Evolutionary conservation across 352 stramenopile genomes (phyloP).

Genomic region (Phytophthora capsici): DNA sequence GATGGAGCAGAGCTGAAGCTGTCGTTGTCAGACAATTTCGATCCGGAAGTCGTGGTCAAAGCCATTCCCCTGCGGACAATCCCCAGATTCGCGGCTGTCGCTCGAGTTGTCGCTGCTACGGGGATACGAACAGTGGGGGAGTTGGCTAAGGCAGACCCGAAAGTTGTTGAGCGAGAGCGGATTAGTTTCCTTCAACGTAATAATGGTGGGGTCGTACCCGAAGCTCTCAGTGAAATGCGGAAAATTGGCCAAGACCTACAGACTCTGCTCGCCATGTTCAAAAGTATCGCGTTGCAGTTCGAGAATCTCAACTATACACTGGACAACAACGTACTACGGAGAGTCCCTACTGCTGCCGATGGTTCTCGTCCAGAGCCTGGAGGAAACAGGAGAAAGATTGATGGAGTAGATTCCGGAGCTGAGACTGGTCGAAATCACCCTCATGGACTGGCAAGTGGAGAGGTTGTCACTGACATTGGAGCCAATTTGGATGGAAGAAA

Average conservation of each 20-base stretch:
- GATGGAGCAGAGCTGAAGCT: conserved; percentile 74
- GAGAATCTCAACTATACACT: conserved; percentile 52
- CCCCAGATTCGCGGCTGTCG: conserved; percentile 64
- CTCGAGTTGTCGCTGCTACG: conserved; percentile 53
- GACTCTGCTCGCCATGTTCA: conserved; percentile 69
- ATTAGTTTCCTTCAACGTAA: conserved; percentile 58
- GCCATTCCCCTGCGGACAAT: conserved; percentile 77
- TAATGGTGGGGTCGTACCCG: conserved; percentile 11
- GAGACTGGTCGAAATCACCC: not conserved
- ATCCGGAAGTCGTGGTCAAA: conserved; percentile 77
- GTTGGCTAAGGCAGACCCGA: conserved; percentile 59
- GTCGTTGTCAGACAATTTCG: conserved; percentile 77
- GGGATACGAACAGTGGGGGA: conserved; percentile 73
- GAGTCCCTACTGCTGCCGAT: conserved; percentile 6
- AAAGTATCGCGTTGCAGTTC: conserved; percentile 63
- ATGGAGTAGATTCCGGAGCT: not conserved
- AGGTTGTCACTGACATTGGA: not conserved
- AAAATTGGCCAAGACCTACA: conserved; percentile 70
- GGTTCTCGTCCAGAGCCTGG: not conserved
- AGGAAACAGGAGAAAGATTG: not conserved
- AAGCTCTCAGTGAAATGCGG: conserved; percentile 30
- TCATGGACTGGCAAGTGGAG: not conserved
- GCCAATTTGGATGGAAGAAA: not conserved
- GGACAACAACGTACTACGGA: conserved; percentile 41
- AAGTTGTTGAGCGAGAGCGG: conserved; percentile 60